Percentiles rank a stretch among this genome's conserved stretches.
phyloP scores from a whole-genome alignment of 1,139 yeast genomes.

The Zygoascus sp. region DNA sequence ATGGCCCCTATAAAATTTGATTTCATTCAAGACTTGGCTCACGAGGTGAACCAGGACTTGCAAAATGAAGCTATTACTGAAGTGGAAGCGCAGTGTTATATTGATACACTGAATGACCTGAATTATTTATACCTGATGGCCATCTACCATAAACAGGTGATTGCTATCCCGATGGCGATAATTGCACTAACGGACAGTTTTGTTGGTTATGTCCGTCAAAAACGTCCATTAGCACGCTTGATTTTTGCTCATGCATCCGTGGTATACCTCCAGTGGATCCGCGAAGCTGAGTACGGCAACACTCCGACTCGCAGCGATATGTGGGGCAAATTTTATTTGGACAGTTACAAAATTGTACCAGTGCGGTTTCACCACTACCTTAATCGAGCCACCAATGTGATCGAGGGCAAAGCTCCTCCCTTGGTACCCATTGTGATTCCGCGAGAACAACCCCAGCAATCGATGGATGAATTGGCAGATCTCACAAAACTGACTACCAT shows the following conservation, averaged over 20 bases:
- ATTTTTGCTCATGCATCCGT: neutral
- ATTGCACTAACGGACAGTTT: neutral
- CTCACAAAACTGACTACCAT: neutral
- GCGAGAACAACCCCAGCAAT: neutral
- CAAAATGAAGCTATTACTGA: neutral
- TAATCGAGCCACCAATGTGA: neutral
- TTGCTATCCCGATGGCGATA: slow-evolving; percentile 5
- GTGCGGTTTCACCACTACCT: slow-evolving; percentile 1
- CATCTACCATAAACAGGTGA: neutral
- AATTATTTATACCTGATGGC: slow-evolving; percentile 3
- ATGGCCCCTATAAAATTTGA: neutral
- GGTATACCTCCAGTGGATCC: neutral
- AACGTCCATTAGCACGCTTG: slow-evolving; percentile 3
- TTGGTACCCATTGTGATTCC: neutral
- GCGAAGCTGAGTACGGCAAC: neutral
- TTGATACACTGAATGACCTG: neutral
- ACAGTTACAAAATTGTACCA: neutral
- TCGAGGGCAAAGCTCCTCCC: slow-evolving; percentile 1
- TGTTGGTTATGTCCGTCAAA: neutral
- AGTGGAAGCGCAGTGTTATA: neutral
- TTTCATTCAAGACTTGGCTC: neutral
- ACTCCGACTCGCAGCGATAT: neutral
- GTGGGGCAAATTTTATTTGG: neutral
- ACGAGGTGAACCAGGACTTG: neutral
- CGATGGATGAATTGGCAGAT: neutral